Percentiles rank a stretch among this genome's conserved stretches.
phyloP scores from a whole-genome alignment of 75 land plant genomes.

The Ceratopteris richardii region DNA sequence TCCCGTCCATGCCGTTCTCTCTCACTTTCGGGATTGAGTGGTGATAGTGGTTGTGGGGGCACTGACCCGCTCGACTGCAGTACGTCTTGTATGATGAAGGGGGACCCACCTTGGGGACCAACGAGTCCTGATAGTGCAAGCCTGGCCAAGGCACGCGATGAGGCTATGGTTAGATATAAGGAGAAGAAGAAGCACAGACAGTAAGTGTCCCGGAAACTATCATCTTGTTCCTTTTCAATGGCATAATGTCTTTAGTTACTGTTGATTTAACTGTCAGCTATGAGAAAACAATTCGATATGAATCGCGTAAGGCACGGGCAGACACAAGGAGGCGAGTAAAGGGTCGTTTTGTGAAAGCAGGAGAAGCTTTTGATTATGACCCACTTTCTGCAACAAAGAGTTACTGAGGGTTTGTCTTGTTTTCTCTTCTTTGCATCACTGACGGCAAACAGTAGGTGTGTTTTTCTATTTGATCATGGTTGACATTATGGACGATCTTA shows the following conservation, averaged over 20 bases:
- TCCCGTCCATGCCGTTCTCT: slow-evolving; percentile 20
- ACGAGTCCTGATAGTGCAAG: slow-evolving; percentile 19
- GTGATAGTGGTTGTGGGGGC: slow-evolving; percentile 30
- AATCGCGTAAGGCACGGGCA: slow-evolving; percentile 44
- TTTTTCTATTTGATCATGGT: no score
- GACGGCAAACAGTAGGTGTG: no score
- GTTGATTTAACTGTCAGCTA: slow-evolving; percentile 17
- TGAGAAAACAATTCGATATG: slow-evolving; percentile 49
- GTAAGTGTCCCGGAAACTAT: slow-evolving; percentile 11
- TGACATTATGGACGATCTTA: no score
- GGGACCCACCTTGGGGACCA: slow-evolving; percentile 11
- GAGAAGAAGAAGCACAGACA: slow-evolving; percentile 42
- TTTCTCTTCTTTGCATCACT: not conserved
- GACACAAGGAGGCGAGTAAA: slow-evolving; percentile 41
- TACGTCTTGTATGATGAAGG: slow-evolving; percentile 9
- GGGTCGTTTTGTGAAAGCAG: slow-evolving; percentile 49
- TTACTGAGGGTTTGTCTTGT: slow-evolving; percentile 6
- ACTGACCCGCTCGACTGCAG: slow-evolving; percentile 31
- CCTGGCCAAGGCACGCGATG: slow-evolving; percentile 22
- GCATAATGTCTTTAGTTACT: not conserved
- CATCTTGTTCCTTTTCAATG: not conserved
- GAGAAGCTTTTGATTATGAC: slow-evolving; percentile 48
- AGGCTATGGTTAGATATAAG: slow-evolving; percentile 44
- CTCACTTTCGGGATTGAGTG: slow-evolving; percentile 22
- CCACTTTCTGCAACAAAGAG: slow-evolving; percentile 32